Percentiles rank a stretch among this genome's conserved stretches.
These are phyloP conservation scores for Bromus sterilis DNA, from an alignment of 176 grass and related monocot genomes.

Conservation along the genomic window DNA sequence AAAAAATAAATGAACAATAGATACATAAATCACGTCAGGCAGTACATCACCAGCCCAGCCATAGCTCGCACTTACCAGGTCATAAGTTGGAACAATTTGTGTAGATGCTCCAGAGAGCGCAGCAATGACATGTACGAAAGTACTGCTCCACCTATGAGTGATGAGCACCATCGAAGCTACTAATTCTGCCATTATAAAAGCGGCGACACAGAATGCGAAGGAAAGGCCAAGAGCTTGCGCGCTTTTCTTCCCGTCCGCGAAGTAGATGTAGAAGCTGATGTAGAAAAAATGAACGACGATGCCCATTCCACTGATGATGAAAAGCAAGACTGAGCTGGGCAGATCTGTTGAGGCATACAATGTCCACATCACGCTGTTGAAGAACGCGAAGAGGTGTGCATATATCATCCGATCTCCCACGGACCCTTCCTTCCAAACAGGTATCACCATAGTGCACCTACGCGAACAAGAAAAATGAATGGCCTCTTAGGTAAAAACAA, in stretches of 20 bases:
- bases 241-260: background rate
- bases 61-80: background rate
- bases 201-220: background rate
- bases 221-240: background rate
- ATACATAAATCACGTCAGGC: background rate
- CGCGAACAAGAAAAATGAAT: background rate
- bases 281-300: background rate
- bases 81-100: background rate
- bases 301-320: background rate
- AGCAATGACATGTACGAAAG: background rate
- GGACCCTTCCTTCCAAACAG: background rate
- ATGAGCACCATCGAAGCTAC: background rate
- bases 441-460: background rate
- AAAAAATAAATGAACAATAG: background rate
- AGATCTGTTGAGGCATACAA: background rate
- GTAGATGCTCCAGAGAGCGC: background rate
- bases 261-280: background rate
- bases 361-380: background rate
- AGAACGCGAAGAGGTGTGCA: background rate
- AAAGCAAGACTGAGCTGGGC: background rate
- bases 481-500: background rate
- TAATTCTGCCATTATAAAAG: background rate
- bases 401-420: background rate
- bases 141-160: background rate
- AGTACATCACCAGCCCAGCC: background rate